Evolutionary conservation across 2,329 filamentous ascomycete species (phyloP).

Genomic region (Penicillium sp.): DNA sequence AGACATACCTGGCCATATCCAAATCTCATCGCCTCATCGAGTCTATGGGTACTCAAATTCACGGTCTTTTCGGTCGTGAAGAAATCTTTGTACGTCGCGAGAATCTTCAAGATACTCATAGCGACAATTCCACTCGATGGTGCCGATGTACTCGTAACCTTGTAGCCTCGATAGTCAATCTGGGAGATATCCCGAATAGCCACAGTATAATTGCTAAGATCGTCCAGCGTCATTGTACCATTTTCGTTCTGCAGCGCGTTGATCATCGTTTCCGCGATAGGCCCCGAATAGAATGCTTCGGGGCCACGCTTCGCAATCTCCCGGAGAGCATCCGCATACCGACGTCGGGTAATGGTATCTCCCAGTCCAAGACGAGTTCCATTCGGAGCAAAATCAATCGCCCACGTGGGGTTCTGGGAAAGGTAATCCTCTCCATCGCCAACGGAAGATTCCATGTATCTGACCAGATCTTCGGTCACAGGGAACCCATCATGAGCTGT

Average conservation of each 20-base stretch:
- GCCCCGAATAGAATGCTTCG: constrained; percentile 71
- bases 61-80: constrained; percentile 52
- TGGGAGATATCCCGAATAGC: constrained; percentile 62
- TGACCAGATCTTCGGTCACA: constrained; percentile 70
- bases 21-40: constrained; percentile 87
- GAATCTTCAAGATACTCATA: constrained; percentile 74
- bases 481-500: constrained; percentile 72
- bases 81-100: constrained; percentile 72
- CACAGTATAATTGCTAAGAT: constrained; percentile 73
- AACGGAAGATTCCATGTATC: constrained; percentile 64
- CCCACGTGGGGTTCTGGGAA: constrained; percentile 73
- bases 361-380: constrained; percentile 70
- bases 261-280: constrained; percentile 72
- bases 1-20: constrained; percentile 64
- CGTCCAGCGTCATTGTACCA: constrained; percentile 81
- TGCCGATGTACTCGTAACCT: constrained; percentile 63
- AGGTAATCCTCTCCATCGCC: constrained; percentile 63
- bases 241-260: constrained; percentile 64
- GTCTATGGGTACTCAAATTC: constrained; percentile 74
- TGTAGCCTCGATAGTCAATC: constrained; percentile 68
- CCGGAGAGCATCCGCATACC: constrained; percentile 78
- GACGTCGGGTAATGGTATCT: constrained; percentile 74
- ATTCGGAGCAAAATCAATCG: constrained; percentile 82
- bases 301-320: constrained; percentile 71
- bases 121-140: constrained; percentile 77